These are phyloP conservation scores for Rhodotorula mucilaginosa DNA, from an alignment of 1,284 basidiomycete genomes.

Conservation along the genomic window DNA sequence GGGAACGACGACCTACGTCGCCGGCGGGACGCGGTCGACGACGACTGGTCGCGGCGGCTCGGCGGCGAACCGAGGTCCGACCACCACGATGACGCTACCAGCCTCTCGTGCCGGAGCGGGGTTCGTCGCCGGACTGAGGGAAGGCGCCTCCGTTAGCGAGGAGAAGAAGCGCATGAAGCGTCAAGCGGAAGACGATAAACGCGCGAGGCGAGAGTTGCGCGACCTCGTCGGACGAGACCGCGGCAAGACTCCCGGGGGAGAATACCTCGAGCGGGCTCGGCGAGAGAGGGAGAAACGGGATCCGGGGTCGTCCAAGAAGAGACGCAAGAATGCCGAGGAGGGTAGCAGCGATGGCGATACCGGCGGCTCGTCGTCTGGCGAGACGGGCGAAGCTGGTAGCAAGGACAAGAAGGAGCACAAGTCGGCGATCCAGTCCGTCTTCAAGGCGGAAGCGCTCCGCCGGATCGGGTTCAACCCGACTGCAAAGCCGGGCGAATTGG, in stretches of 20 bases:
- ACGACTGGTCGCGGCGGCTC: neutral
- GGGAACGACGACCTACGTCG: slow-evolving; percentile 9
- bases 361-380: neutral
- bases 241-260: slow-evolving; percentile 23
- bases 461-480: slow-evolving; percentile 36
- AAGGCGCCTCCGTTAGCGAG: slow-evolving; percentile 26
- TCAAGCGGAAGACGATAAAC: slow-evolving; percentile 6
- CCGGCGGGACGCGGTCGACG: neutral
- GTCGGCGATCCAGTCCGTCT: slow-evolving; percentile 4
- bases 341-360: neutral
- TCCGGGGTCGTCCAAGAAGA: neutral
- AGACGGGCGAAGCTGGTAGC: no score
- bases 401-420: slow-evolving; percentile 4
- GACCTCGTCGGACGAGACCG: slow-evolving; percentile 23
- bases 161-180: slow-evolving; percentile 17
- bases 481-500: slow-evolving; percentile 5
- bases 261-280: slow-evolving; percentile 12
- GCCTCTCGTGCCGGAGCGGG: slow-evolving; percentile 4
- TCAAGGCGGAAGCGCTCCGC: slow-evolving; percentile 24
- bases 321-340: slow-evolving; percentile 9
- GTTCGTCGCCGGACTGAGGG: slow-evolving; percentile 23
- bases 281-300: neutral
- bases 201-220: slow-evolving; percentile 13
- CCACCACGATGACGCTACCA: neutral
- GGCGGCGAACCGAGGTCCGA: neutral